Conservation (phyloP, 257 asterid species). For the Paraleonurus japonicus region DNA sequence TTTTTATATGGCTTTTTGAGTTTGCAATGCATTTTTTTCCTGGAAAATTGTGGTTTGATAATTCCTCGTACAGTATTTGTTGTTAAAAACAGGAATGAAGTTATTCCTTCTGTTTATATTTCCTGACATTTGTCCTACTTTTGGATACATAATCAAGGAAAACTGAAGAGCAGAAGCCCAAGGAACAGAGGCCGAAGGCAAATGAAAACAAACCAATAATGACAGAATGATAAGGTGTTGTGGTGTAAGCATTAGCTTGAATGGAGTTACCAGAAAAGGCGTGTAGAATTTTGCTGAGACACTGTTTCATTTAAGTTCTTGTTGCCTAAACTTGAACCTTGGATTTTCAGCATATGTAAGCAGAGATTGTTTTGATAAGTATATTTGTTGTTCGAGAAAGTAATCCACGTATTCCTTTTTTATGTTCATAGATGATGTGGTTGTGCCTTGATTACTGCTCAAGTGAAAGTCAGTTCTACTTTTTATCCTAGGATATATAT, state of each 20-base stretch:
- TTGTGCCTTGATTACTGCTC: neutral
- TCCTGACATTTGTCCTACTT: neutral
- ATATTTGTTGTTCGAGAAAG: slow-evolving; percentile 1
- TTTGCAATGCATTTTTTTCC: neutral
- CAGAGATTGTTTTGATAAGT: slow-evolving; percentile 19
- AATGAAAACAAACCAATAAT: slow-evolving; percentile 92
- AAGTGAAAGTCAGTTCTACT: neutral
- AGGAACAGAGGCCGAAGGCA: slow-evolving; percentile 92
- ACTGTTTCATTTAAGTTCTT: neutral
- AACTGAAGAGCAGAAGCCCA: slow-evolving; percentile 95
- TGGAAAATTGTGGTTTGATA: neutral
- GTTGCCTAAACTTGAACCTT: slow-evolving; percentile 19
- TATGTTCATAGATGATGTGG: neutral
- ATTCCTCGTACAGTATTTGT: neutral
- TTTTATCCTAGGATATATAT: no score
- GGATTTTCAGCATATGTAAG: slow-evolving; percentile 16
- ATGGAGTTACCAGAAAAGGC: neutral
- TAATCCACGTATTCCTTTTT: neutral
- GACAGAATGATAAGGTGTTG: slow-evolving; percentile 55
- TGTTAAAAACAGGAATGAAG: neutral
- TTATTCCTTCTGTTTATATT: neutral
- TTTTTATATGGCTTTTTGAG: neutral
- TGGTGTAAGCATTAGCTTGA: slow-evolving; percentile 16
- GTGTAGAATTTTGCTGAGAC: neutral
- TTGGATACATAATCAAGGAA: slow-evolving; percentile 50